Evolutionary conservation across 2,329 filamentous ascomycete genomes (phyloP).

Genomic region (Ophiostoma piceae): DNA sequence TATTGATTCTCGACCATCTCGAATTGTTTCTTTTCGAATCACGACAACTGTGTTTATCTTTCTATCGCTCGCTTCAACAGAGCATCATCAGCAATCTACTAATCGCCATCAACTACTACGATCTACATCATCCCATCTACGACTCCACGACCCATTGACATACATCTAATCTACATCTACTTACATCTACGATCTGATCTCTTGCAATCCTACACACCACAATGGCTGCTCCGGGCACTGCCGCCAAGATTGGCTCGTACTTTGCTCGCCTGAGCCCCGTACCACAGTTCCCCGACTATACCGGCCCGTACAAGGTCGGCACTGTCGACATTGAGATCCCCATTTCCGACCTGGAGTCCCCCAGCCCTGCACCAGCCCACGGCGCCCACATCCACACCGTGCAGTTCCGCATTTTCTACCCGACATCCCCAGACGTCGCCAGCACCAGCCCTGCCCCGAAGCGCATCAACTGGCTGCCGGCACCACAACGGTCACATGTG

Average conservation of each 20-base stretch:
- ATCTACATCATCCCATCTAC: neutral
- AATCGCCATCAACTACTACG: neutral
- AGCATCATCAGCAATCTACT: neutral
- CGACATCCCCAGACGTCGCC: slow-evolving; percentile 50
- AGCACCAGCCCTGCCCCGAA: slow-evolving; percentile 37
- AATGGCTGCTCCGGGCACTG: slow-evolving; percentile 14
- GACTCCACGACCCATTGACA: neutral
- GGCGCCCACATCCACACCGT: slow-evolving; percentile 62
- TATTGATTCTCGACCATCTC: neutral
- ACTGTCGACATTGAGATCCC: slow-evolving; percentile 78
- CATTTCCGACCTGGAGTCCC: slow-evolving; percentile 52
- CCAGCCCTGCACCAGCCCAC: slow-evolving; percentile 49
- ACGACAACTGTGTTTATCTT: neutral
- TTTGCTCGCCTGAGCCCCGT: slow-evolving; percentile 60
- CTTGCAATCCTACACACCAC: neutral
- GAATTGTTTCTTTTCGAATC: neutral
- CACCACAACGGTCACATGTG: slow-evolving; percentile 68
- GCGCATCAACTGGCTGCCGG: slow-evolving; percentile 69
- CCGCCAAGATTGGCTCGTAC: slow-evolving; percentile 41
- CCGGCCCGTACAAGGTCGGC: slow-evolving; percentile 72
- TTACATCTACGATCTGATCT: neutral
- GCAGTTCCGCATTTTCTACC: slow-evolving; percentile 79
- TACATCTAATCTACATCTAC: neutral
- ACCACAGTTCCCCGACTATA: slow-evolving; percentile 68
- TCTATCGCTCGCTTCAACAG: neutral